Base-by-base conservation (phyloP, 2,329 filamentous ascomycete genomes). In the Anthostomella pinea region DNA sequence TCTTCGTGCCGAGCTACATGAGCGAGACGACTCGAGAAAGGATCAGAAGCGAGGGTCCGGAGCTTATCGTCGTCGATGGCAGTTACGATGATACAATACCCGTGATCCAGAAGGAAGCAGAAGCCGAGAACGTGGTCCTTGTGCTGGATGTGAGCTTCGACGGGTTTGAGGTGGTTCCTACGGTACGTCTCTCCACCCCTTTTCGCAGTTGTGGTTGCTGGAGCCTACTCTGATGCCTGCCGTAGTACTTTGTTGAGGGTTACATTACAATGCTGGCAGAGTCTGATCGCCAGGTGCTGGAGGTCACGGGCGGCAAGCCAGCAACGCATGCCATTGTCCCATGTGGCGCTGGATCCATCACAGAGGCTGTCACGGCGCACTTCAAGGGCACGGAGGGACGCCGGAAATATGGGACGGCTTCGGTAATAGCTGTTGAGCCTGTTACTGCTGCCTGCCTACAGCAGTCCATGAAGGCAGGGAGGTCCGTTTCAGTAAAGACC, bases 221-320 rank as follows among this genome's bases (percentile, higher is more conserved):
- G 21, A 11, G 17, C 22, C 6, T 3, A 7, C 16, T 22, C 36
- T 43, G 33, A 48, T 22, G 21, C 14, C 5, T 27, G 5, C 30
- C 10, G 9, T 30, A 76, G 59, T 89, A 83, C 79, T 83, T 90
- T 15, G 82, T 88, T 0, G 79, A 91, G 42, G 87, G 87, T 0
- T 93, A 91, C 51, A 70, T 69, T 4, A 88, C 85, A 0, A 82
- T 90, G 73, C 66, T 90, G 43, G 57, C 62, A 3, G 87, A 93
- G 53, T 66, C 78, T 0, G 83, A 88, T 32, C 56, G 67, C 14
- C 84, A 90, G 52, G 53, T 83, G 8, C 54, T 68, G 0, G 59
- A 62, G 0, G 46, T 64, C 1, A 56, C 63, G 0, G 58, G 53
- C 2, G 49, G 65, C 1, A 46, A 52, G 4, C 43, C 60, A 4